Percentiles rank a stretch among this genome's conserved stretches.
Evolutionary conservation across 2,329 filamentous ascomycete species (phyloP).

Genomic region (Mycogone perniciosa): DNA sequence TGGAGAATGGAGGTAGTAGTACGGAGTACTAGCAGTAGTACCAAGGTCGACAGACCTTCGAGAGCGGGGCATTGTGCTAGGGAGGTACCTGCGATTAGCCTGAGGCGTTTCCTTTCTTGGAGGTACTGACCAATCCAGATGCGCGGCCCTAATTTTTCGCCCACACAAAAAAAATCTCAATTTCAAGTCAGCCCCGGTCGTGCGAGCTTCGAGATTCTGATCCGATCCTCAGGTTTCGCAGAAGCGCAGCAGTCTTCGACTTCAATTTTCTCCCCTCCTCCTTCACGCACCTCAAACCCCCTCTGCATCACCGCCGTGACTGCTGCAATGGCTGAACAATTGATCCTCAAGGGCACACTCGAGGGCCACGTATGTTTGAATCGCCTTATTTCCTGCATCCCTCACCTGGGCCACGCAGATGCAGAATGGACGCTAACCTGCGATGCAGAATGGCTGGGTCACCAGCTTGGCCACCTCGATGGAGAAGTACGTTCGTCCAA

Average conservation of each 20-base stretch:
- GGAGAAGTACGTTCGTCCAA: conserved; percentile 72
- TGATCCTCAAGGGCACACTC: conserved; percentile 94
- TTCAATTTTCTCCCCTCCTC: conserved; percentile 31
- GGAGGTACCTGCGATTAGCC: too few relatives aligned
- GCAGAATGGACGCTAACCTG: conserved; percentile 18
- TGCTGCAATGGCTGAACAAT: conserved; percentile 77
- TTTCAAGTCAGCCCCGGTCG: conserved; percentile 24
- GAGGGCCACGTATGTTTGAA: conserved; percentile 76
- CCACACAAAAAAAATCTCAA: conserved; percentile 45
- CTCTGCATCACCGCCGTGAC: conserved; percentile 37
- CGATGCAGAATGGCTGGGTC: conserved; percentile 82
- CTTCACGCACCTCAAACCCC: conserved; percentile 22
- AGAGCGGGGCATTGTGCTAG: too few relatives aligned
- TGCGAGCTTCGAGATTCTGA: conserved; percentile 15
- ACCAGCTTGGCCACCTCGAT: conserved; percentile 96
- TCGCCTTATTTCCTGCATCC: conserved; percentile 16
- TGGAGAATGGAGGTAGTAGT: too few relatives aligned
- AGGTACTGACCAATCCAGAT: conserved; percentile 13
- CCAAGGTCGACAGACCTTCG: too few relatives aligned
- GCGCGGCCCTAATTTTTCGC: conserved; percentile 45
- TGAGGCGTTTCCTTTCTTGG: too few relatives aligned
- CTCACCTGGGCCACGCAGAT: neutral
- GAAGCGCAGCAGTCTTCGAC: conserved; percentile 23
- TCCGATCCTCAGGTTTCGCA: conserved; percentile 17
- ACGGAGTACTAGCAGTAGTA: too few relatives aligned